Evolutionary conservation across 1,284 basidiomycete genomes (phyloP).

Genomic region (Apiotrichum montevideense): DNA sequence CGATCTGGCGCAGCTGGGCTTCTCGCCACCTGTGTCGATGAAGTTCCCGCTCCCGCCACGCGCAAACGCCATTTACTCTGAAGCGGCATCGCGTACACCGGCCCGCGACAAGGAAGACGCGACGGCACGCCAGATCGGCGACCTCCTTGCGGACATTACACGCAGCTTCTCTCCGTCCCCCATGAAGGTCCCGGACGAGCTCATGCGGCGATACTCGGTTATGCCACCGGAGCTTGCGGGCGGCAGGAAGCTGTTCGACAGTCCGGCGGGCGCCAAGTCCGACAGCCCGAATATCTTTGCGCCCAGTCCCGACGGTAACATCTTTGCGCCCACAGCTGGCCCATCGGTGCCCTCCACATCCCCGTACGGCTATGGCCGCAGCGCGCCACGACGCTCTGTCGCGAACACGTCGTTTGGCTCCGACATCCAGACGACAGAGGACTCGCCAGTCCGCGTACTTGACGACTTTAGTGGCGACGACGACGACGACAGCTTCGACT

Average conservation of each 20-base stretch:
- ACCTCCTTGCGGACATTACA: conserved; percentile 41
- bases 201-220: conserved; percentile 35
- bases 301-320: not conserved
- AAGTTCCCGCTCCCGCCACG: conserved; percentile 68
- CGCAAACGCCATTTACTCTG: conserved; percentile 47
- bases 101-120: not conserved
- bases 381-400: conserved; percentile 21
- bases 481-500: conserved; percentile 11
- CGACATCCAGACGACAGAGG: conserved; percentile 21
- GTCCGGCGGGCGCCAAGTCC: not conserved
- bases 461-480: conserved; percentile 12
- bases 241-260: conserved; percentile 10
- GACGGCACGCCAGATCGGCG: conserved; percentile 19
- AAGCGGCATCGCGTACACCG: not conserved
- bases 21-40: conserved; percentile 82
- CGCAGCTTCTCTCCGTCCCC: not conserved
- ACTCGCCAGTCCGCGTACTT: conserved; percentile 10
- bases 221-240: conserved; percentile 23
- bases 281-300: not conserved
- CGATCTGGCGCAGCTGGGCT: conserved; percentile 51
- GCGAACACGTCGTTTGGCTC: conserved; percentile 38
- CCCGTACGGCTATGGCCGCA: not conserved
- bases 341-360: not conserved
- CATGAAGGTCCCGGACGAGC: conserved; percentile 27
- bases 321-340: not conserved